A percentile compares a stretch with the other conserved stretches of the same genome.
These are phyloP conservation scores for Boechera stricta DNA, from an alignment of 345 rosid species.

Conservation along the genomic window DNA sequence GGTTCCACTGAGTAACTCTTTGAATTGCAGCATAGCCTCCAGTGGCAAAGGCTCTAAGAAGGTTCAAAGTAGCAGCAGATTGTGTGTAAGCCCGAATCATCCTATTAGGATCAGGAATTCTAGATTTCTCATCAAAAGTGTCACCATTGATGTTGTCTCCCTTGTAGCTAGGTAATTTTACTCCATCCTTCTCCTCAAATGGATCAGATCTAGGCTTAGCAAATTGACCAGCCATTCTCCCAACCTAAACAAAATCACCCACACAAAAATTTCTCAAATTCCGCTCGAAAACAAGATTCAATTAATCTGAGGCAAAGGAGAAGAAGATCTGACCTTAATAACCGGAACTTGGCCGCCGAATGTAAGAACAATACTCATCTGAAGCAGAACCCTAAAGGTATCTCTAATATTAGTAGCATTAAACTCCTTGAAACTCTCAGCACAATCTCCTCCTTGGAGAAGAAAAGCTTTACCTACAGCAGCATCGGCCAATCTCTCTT, in stretches of 20 bases:
- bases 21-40: constrained; percentile 76
- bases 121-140: constrained; percentile 59
- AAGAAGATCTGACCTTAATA: constrained; percentile 52
- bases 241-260: constrained; percentile 48
- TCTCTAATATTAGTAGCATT: constrained; percentile 55
- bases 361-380: constrained; percentile 67
- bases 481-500: constrained; percentile 57
- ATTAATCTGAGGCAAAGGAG: not conserved
- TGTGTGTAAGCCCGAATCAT: constrained; percentile 66
- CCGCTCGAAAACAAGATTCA: not conserved
- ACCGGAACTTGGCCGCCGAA: constrained; percentile 69
- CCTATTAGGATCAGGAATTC: constrained; percentile 64
- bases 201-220: constrained; percentile 64
- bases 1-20: constrained; percentile 70
- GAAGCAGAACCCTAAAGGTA: constrained; percentile 61
- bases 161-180: constrained; percentile 61
- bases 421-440: constrained; percentile 70
- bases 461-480: constrained; percentile 60
- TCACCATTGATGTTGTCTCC: constrained; percentile 71
- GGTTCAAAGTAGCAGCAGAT: constrained; percentile 65
- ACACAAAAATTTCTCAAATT: not conserved
- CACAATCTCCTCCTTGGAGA: constrained; percentile 66
- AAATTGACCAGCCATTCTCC: constrained; percentile 77
- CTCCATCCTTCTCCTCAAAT: constrained; percentile 61
- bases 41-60: constrained; percentile 71